These are phyloP conservation scores for Rhynchosporium graminicola DNA, from an alignment of 2,329 filamentous ascomycete genomes.

Conservation along the genomic window DNA sequence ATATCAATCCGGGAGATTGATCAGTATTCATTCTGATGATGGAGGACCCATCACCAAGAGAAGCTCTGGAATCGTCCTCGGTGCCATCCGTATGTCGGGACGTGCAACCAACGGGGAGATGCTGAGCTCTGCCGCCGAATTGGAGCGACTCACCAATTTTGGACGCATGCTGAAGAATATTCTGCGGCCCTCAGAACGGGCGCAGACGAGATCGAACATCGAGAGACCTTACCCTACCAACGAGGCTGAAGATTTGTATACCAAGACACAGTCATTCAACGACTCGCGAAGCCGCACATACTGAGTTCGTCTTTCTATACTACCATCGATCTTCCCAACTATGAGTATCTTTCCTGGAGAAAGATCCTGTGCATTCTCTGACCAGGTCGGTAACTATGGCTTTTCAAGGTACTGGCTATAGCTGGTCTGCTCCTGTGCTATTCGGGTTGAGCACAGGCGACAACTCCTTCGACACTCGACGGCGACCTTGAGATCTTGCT, in stretches of 20 bases:
- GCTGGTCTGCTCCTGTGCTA: background rate
- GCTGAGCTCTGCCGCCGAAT: conserved; percentile 9
- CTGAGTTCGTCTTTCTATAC: background rate
- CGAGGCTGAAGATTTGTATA: conserved; percentile 51
- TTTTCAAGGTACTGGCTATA: background rate
- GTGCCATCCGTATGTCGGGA: conserved; percentile 24
- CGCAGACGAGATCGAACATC: conserved; percentile 12
- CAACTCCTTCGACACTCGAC: background rate
- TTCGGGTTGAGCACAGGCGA: background rate
- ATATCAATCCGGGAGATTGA: conserved; percentile 23
- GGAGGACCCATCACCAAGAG: conserved; percentile 11
- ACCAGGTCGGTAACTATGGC: background rate
- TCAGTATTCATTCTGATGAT: conserved; percentile 19
- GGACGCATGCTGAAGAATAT: conserved; percentile 16
- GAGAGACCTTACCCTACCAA: conserved; percentile 21
- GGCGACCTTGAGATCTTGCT: background rate
- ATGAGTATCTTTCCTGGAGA: background rate
- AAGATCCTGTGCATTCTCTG: background rate
- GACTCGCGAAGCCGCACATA: background rate
- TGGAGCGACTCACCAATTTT: conserved; percentile 16
- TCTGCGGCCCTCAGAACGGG: conserved; percentile 8
- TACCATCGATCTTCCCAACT: background rate
- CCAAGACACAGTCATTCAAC: conserved; percentile 31
- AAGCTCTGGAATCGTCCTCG: conserved; percentile 28
- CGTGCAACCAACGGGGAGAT: background rate